A percentile compares a stretch with the other conserved stretches of the same genome.
phyloP scores from a whole-genome alignment of 176 grass and related monocot genomes.

The Oryza nivara region DNA sequence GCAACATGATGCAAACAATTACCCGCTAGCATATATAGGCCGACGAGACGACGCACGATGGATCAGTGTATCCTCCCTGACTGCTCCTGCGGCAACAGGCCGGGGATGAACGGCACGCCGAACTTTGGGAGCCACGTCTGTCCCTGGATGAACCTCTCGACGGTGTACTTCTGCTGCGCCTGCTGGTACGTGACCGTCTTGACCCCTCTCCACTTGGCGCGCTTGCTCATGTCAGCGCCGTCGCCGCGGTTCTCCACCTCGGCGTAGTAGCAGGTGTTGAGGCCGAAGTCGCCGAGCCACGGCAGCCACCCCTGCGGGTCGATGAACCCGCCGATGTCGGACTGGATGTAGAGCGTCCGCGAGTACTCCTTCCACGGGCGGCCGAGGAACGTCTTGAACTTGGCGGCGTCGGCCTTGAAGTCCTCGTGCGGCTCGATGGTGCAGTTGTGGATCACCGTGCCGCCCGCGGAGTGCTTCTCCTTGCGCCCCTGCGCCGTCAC shows the following conservation, averaged over 20 bases:
- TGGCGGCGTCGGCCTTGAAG: background rate
- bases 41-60: background rate
- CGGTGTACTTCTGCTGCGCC: conserved; percentile 55
- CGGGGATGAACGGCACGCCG: conserved; percentile 61
- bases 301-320: conserved; percentile 65
- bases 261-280: conserved; percentile 78
- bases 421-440: conserved; percentile 57
- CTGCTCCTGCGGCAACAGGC: conserved; percentile 46
- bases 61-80: conserved; percentile 36
- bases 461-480: conserved; percentile 45
- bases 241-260: conserved; percentile 70
- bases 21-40: background rate
- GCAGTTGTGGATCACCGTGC: conserved; percentile 77
- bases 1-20: background rate
- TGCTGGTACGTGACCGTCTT: conserved; percentile 48
- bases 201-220: conserved; percentile 64
- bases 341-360: conserved; percentile 74
- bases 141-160: conserved; percentile 74
- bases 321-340: conserved; percentile 64
- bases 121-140: conserved; percentile 59
- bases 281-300: conserved; percentile 66
- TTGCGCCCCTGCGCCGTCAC: conserved; percentile 74
- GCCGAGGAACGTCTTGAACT: conserved; percentile 56
- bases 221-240: conserved; percentile 47
- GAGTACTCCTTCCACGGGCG: conserved; percentile 85